These are phyloP conservation scores for Chenopodium suecicum DNA, from an alignment of 148 eudicot species.

Conservation along the genomic window DNA sequence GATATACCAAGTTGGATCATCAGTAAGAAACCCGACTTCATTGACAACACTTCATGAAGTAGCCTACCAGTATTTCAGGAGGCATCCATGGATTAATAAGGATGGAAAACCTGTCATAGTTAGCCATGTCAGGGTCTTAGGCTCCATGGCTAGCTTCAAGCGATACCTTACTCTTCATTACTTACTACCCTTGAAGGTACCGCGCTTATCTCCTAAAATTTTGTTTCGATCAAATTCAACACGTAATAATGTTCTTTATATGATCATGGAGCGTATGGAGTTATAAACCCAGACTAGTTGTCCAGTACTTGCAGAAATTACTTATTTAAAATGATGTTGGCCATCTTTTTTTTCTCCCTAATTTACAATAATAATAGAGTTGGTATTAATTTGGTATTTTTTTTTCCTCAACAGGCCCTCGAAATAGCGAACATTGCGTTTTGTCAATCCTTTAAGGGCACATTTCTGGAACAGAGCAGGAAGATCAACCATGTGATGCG, in stretches of 20 bases:
- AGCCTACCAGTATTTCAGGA: slow-evolving; percentile 43
- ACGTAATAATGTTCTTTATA: too few species aligned
- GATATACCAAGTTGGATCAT: slow-evolving; percentile 62
- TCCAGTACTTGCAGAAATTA: too few species aligned
- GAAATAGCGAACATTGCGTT: slow-evolving; percentile 44
- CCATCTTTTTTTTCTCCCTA: too few species aligned
- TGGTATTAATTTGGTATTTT: not conserved
- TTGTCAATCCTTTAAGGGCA: slow-evolving; percentile 50
- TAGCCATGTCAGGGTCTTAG: slow-evolving; percentile 40
- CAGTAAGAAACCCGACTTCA: slow-evolving; percentile 45
- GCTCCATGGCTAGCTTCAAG: slow-evolving; percentile 55
- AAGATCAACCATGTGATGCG: slow-evolving; percentile 54
- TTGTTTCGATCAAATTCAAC: not conserved
- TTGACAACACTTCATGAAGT: slow-evolving; percentile 33
- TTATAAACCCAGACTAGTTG: too few species aligned
- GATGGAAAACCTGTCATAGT: slow-evolving; percentile 58
- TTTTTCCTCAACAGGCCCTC: slow-evolving; percentile 34
- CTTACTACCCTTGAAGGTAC: slow-evolving; percentile 68
- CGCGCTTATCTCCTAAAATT: not conserved
- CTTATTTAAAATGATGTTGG: too few species aligned
- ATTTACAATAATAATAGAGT: not conserved
- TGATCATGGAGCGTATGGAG: too few species aligned
- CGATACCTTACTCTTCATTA: slow-evolving; percentile 58
- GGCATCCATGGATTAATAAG: slow-evolving; percentile 59
- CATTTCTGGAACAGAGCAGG: slow-evolving; percentile 35